These are phyloP conservation scores for Nannochloropsis granulata DNA, from an alignment of 108 stramenopile species.

Conservation along the genomic window DNA sequence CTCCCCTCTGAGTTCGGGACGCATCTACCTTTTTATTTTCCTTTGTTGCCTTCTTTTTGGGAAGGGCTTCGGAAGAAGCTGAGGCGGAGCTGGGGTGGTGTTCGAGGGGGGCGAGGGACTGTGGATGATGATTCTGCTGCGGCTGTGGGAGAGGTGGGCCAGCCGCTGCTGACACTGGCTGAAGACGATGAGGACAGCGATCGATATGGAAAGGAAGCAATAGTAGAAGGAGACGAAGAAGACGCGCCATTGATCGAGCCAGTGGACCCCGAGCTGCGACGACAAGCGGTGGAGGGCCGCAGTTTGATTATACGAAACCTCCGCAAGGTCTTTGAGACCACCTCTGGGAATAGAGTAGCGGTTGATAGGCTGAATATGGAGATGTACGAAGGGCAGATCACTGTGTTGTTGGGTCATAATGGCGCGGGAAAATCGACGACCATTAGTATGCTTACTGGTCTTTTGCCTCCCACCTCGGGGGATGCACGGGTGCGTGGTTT, in stretches of 20 bases:
- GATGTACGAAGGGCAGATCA: conserved; percentile 77
- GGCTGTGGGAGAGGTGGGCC: neutral
- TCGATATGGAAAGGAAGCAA: neutral
- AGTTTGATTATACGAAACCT: conserved; percentile 13
- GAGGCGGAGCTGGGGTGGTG: neutral
- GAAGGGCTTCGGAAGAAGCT: neutral
- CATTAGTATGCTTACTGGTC: conserved; percentile 80
- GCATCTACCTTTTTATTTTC: conserved; percentile 60
- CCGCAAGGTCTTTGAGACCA: conserved; percentile 45
- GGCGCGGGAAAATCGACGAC: conserved; percentile 49
- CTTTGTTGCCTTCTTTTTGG: conserved; percentile 57
- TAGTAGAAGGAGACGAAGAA: neutral
- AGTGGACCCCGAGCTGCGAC: neutral
- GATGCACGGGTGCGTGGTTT: conserved; percentile 53
- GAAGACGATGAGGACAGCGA: conserved; percentile 26
- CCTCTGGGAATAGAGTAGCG: conserved; percentile 59
- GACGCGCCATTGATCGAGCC: neutral
- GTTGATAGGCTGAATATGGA: conserved; percentile 67
- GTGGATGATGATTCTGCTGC: too few relatives aligned
- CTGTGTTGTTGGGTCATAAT: conserved; percentile 82
- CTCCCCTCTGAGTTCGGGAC: conserved; percentile 62
- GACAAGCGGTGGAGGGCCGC: neutral
- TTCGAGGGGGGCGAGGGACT: neutral
- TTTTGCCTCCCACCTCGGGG: conserved; percentile 67
- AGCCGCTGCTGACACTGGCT: neutral